Base-by-base conservation (phyloP, 2,329 filamentous ascomycete species). In the Fusarium hostae region DNA sequence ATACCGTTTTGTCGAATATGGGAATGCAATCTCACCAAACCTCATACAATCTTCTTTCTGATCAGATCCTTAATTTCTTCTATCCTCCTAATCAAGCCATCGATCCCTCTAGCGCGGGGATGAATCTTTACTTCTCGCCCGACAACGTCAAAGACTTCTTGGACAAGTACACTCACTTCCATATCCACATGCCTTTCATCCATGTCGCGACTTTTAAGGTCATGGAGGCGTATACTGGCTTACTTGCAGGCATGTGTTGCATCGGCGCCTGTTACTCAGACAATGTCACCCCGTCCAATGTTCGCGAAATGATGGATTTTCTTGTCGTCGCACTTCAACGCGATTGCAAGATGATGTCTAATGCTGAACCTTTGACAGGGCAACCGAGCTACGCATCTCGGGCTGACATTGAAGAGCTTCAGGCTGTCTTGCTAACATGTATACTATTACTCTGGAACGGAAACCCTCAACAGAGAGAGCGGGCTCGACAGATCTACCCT, bases 231-330 rank as follows among this genome's bases (percentile, higher is more conserved):
- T 90, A 91, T 78, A 89, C 90, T 66, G 90, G 90, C 71, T 85
- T 94, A 67, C 82, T 93, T 54, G 85, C 92, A 66, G 86, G 87
- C 68, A 92, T 94, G 85, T 89, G 92, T 76, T 93, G 90, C 78
- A 86, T 93, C 74, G 92, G 92, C 40, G 91, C 92, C 43, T 92
- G 92, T 63, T 94, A 94, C 80, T 93, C 92, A 56, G 86, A 91
- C 59, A 86, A 85, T 67, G 82, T 92, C 68, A 82, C 84, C 32
- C 81, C 89, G 47, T 82, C 85, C 66, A 85, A 92, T 71, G 89
- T 92, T 70, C 89, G 91, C 68, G 88, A 89, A 77, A 85, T 93
- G 80, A 92, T 92, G 86, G 88, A 91, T 64, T 84, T 88, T 56
- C 84, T 91, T 37, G 88, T 88, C 70, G 78, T 84, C 26, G 87